Conservation (phyloP, 1,284 basidiomycete genomes). For the Spongiforma sp. region DNA sequence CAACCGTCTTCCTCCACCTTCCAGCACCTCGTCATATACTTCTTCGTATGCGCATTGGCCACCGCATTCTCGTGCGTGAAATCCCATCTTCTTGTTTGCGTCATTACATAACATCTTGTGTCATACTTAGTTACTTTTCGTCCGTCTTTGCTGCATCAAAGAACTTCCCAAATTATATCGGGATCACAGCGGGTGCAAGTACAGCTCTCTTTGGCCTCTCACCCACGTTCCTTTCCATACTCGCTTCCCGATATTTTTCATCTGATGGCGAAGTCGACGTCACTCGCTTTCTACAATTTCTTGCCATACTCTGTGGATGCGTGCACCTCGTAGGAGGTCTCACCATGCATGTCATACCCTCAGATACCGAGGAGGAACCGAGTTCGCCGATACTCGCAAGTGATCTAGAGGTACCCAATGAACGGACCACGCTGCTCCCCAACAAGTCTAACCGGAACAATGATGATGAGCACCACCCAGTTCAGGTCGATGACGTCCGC, state of each 20-base stretch:
- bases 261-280: conserved; percentile 57
- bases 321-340: conserved; percentile 61
- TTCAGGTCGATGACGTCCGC: conserved; percentile 27
- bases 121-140: conserved; percentile 66
- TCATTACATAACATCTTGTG: conserved; percentile 1
- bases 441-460: conserved; percentile 26
- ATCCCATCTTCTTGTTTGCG: not conserved
- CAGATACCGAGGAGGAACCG: conserved; percentile 13
- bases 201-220: conserved; percentile 79
- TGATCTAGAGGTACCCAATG: conserved; percentile 37
- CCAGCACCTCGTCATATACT: conserved; percentile 58
- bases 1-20: conserved; percentile 50
- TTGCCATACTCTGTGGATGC: conserved; percentile 57
- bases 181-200: conserved; percentile 67
- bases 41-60: conserved; percentile 66
- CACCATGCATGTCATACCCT: conserved; percentile 42
- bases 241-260: conserved; percentile 67
- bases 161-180: conserved; percentile 65
- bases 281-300: conserved; percentile 58
- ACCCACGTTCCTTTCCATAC: conserved; percentile 69
- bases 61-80: conserved; percentile 70
- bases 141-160: conserved; percentile 76
- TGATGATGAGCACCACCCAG: conserved; percentile 4
- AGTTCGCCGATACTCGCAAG: conserved; percentile 43
- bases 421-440: conserved; percentile 50